Conservation (phyloP, 306 rosid genomes). For the Quercus gilva region DNA sequence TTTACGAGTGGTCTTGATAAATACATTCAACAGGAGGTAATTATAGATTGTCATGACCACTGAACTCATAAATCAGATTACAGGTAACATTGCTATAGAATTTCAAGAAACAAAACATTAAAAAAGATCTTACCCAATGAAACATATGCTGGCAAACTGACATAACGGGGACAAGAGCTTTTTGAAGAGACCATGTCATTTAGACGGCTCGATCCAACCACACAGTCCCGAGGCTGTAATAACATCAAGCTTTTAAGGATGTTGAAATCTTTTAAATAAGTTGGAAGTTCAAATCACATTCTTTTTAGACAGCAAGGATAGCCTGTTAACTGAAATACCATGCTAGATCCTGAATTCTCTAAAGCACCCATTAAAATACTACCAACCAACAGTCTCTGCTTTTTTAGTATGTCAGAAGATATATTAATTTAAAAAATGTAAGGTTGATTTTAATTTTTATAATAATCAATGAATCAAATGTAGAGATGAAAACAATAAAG, state of each 20-base stretch:
- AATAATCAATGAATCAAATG: background rate
- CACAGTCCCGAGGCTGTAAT: slow-evolving; percentile 87
- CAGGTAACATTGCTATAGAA: background rate
- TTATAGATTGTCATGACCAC: background rate
- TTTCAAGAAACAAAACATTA: background rate
- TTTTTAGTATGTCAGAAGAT: background rate
- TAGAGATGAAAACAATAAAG: background rate
- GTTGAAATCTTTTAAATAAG: background rate
- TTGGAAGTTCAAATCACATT: background rate
- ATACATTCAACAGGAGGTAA: background rate
- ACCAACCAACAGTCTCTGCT: background rate
- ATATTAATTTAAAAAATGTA: background rate
- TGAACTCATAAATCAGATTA: background rate
- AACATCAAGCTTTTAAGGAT: slow-evolving; percentile 1
- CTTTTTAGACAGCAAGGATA: slow-evolving; percentile 7
- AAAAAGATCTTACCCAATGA: slow-evolving; percentile 39
- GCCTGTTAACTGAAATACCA: background rate
- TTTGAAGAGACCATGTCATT: slow-evolving; percentile 44
- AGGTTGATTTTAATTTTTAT: background rate
- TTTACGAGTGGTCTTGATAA: background rate
- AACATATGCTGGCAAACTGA: slow-evolving; percentile 61
- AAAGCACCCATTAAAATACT: background rate
- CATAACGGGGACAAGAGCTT: slow-evolving; percentile 67
- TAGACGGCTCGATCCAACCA: slow-evolving; percentile 28
- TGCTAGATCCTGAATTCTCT: background rate